A percentile compares a stretch with the other conserved stretches of the same genome.
These are phyloP conservation scores for Hemileccinum rubropunctum DNA, from an alignment of 768 basidiomycete genomes.

Conservation along the genomic window DNA sequence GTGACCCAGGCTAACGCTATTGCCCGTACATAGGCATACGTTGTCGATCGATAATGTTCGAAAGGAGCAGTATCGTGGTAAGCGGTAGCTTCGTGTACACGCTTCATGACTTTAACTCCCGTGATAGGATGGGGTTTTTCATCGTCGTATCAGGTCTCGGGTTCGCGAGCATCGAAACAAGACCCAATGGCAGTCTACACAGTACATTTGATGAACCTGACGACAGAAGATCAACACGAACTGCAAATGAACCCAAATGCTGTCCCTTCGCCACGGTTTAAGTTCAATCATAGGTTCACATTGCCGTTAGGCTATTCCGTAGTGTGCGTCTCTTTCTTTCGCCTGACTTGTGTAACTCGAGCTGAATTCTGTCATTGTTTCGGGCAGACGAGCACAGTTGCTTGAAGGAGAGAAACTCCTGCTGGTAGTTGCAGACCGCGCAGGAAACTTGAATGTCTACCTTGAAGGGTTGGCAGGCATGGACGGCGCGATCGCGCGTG, in stretches of 20 bases:
- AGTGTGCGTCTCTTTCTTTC: slow-evolving; percentile 6
- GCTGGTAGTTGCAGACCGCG: slow-evolving; percentile 38
- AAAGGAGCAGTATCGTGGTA: neutral
- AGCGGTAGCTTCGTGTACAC: neutral
- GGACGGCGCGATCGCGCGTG: slow-evolving; percentile 27
- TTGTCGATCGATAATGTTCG: slow-evolving; percentile 1
- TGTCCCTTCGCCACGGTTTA: slow-evolving; percentile 24
- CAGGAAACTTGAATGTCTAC: slow-evolving; percentile 37
- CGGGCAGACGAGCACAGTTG: slow-evolving; percentile 37
- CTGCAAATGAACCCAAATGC: slow-evolving; percentile 22
- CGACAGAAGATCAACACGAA: slow-evolving; percentile 26
- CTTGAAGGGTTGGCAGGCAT: slow-evolving; percentile 35
- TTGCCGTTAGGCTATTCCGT: slow-evolving; percentile 20
- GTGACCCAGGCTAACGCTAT: neutral
- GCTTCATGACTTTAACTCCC: neutral
- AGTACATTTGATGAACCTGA: slow-evolving; percentile 27
- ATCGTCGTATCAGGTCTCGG: slow-evolving; percentile 1
- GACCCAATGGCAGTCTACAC: slow-evolving; percentile 20
- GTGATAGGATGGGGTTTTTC: neutral
- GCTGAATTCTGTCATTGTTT: neutral
- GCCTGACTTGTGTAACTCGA: neutral
- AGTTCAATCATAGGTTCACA: slow-evolving; percentile 11
- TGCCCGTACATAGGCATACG: slow-evolving; percentile 9
- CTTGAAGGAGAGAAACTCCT: slow-evolving; percentile 41
- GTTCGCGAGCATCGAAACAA: slow-evolving; percentile 9